A percentile compares a stretch with the other conserved stretches of the same genome.
phyloP scores from a whole-genome alignment of 2,329 filamentous ascomycete species.

The Xylaria sp. region DNA sequence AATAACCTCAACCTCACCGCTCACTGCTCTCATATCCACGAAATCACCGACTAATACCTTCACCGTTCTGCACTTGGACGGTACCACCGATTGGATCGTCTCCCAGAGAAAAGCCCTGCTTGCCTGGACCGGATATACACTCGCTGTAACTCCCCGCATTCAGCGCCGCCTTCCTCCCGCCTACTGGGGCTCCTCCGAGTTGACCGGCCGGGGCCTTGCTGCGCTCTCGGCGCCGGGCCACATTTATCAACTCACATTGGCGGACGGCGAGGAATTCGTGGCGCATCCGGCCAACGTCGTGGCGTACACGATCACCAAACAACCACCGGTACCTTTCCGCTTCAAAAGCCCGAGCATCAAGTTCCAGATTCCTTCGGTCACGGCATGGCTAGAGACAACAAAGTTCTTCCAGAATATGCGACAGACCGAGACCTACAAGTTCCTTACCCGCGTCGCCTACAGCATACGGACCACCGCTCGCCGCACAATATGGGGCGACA shows the following conservation, averaged over 20 bases:
- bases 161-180: constrained; percentile 80
- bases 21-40: constrained; percentile 88
- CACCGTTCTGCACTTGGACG: constrained; percentile 87
- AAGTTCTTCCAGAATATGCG: constrained; percentile 80
- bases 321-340: constrained; percentile 83
- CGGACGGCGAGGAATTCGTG: constrained; percentile 87
- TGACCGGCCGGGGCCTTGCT: constrained; percentile 88
- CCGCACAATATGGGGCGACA: constrained; percentile 90
- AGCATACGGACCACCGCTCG: constrained; percentile 79
- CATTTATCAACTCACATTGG: constrained; percentile 85
- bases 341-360: constrained; percentile 82
- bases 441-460: constrained; percentile 72
- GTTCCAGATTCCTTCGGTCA: constrained; percentile 81
- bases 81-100: constrained; percentile 94
- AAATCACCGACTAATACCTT: constrained; percentile 89
- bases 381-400: constrained; percentile 72
- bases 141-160: constrained; percentile 79
- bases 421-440: constrained; percentile 77
- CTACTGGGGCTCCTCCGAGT: constrained; percentile 90
- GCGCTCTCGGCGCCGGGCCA: constrained; percentile 89
- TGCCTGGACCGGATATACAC: constrained; percentile 95
- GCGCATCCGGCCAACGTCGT: constrained; percentile 92
- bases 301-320: constrained; percentile 82
- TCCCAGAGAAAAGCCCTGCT: constrained; percentile 86
- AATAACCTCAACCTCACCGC: constrained; percentile 85